Evolutionary conservation across 768 basidiomycete genomes (phyloP), one percentile per base, ranked within the genome.

Genomic region (Terana coerulea): DNA sequence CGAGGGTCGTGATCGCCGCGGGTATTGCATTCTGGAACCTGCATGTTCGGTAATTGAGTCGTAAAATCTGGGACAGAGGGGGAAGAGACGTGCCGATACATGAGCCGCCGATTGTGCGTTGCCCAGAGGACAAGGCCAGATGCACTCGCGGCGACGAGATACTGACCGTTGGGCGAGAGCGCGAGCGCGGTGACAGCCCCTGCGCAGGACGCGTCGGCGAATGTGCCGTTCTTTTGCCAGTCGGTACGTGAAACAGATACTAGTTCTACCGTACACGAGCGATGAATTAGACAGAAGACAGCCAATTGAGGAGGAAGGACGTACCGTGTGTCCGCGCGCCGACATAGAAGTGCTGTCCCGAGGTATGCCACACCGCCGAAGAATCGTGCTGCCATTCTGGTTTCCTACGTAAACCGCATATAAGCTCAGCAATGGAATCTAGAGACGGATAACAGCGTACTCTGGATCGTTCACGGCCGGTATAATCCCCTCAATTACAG

Each of bases 351-450:
- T 87, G 77, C 48, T 86, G 80, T 28, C 95, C 94, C 3, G 84
- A 86, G 0, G 91, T 83, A 68, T 98, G 95, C 97, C 97, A 99
- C 12, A 92, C 70, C 5, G 81, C 90, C 37, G 90, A 88, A 59
- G 86, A 89, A 63, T 91, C 86, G 56, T 88, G 75, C 43, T 72
- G 62, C 59, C 82, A 87, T 52, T 86, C 87, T 9, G 70, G 61
- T n/a, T 79, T 75, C 22, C 87, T 91, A 3, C 2, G 28, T n/a
- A n/a, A n/a, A 36, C 0, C 21, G 12, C 34, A 28, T 15, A 7
- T 36, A 8, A 37, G n/a, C n/a, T n/a, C n/a, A n/a, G 25, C 25
- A 8, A 2, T 15, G 5, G 33, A 1, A 37, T 6, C 21, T 17
- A 30, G 17, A n/a, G n/a, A 40, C 17, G 21, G 29, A 10, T 46